These are phyloP conservation scores for Papiliotrema nemorosa DNA, from an alignment of 1,284 basidiomycete genomes.

Conservation along the genomic window DNA sequence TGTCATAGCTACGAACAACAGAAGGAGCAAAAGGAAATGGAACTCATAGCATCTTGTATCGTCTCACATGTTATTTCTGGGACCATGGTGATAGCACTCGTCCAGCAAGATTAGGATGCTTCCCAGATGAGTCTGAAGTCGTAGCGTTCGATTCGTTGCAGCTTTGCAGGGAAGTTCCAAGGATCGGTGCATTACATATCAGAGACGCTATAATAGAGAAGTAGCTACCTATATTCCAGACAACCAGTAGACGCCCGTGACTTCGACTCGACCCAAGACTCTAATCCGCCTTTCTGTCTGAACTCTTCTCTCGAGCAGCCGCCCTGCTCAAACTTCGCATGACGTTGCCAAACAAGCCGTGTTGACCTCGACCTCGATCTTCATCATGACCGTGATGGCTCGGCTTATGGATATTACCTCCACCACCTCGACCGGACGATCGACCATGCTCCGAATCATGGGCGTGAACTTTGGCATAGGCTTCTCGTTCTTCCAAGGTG, in stretches of 20 bases:
- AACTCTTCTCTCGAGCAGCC: constrained; percentile 23
- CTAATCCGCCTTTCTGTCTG: constrained; percentile 8
- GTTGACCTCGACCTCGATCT: constrained; percentile 26
- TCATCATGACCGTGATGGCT: constrained; percentile 9
- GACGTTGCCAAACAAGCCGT: constrained; percentile 39
- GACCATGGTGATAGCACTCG: neutral
- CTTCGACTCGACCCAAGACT: neutral
- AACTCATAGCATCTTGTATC: neutral
- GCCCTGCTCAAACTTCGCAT: constrained; percentile 44
- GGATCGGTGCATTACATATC: neutral
- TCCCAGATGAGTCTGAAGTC: neutral
- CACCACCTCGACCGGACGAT: constrained; percentile 39
- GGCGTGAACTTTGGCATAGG: constrained; percentile 35
- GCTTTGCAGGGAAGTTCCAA: too few relatives aligned
- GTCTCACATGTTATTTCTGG: neutral
- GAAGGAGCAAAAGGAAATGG: neutral
- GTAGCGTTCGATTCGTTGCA: too few relatives aligned
- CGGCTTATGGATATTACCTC: constrained; percentile 3
- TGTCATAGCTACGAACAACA: neutral
- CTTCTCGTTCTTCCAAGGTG: constrained; percentile 40
- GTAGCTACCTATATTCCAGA: neutral
- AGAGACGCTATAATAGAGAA: neutral
- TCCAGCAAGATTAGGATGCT: too few relatives aligned
- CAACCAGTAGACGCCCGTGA: too few relatives aligned
- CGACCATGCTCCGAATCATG: constrained; percentile 20